Evolutionary conservation across 2,329 filamentous ascomycete species (phyloP), one percentile per base, ranked within the genome.

Genomic region (Colletotrichum destructivum): DNA sequence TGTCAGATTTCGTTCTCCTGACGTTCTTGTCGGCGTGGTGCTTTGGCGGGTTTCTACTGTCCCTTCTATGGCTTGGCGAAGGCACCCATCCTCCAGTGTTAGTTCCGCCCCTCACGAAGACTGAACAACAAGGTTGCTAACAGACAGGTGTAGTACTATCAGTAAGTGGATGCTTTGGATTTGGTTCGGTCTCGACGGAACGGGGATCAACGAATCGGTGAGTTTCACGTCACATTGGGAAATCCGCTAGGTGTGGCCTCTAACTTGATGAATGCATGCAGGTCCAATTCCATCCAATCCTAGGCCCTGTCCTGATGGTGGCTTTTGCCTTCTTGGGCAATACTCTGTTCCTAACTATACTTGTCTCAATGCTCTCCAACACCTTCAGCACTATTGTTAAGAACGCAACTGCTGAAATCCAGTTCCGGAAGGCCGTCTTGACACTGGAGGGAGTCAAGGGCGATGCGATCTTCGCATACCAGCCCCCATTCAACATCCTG

Each of bases 111-210:
- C 23, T 3, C 12, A 11, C 8, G 16, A 21, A 44, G 35, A 4
- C 38, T 18, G 8, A 31, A 18, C 3, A 9, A 42, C 35, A 26
- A 12, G 35, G 18, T 42, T 18, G n/a, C 64, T 73, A 42, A 69
- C 52, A 55, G 21, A 49, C 31, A 38, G 31, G 15, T 26, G 8
- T 57, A 88, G 86, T 5, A 93, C 91, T 1, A 95, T 96, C 73
- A 90, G 90, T 55, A 95, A 95, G 81, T 97, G 94, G 94, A 96
- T 97, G 93, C 88, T 96, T 2, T 96, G 93, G 88, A 95, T 97
- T 74, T 97, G 94, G 94, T 96, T 97, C 78, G 94, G 94, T 2
- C 88, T 97, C 2, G 94, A 96, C 76, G 94, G 89, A 8, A 90
- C 87, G 4, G 90, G 90, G 9, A 90, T 92, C 52, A 85, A 89